phyloP scores from a whole-genome alignment of 352 stramenopile genomes.

The Pythium grandisporangium region DNA sequence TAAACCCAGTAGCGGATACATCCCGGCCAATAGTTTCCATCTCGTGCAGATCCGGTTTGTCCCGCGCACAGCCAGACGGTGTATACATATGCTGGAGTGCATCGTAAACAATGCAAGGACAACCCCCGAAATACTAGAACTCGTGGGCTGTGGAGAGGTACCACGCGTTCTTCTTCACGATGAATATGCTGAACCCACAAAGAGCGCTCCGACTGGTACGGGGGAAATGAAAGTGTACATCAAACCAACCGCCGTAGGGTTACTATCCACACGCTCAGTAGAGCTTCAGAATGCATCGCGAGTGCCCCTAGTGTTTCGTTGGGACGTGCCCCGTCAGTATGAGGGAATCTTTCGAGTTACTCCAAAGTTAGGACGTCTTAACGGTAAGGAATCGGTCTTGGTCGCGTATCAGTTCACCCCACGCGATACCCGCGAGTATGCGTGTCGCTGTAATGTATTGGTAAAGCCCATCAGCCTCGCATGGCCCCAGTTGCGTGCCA shows the following conservation, averaged over 20 bases:
- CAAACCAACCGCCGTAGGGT: conserved; percentile 76
- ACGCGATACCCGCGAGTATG: conserved; percentile 60
- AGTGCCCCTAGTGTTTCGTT: conserved; percentile 82
- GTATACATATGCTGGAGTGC: conserved; percentile 49
- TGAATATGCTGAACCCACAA: conserved; percentile 4
- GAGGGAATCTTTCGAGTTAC: conserved; percentile 52
- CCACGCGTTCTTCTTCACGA: conserved; percentile 41
- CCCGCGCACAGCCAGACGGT: conserved; percentile 32
- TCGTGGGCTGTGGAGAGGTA: conserved; percentile 43
- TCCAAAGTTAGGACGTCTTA: conserved; percentile 65
- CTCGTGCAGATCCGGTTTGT: conserved; percentile 76
- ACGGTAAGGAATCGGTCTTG: conserved; percentile 58
- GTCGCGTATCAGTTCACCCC: conserved; percentile 81
- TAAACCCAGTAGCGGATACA: conserved; percentile 58
- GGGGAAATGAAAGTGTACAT: conserved; percentile 54
- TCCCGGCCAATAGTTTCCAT: conserved; percentile 69
- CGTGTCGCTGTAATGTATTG: conserved; percentile 45
- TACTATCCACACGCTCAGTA: conserved; percentile 44
- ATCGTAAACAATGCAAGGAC: conserved; percentile 58
- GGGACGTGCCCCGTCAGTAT: conserved; percentile 51
- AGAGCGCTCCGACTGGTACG: conserved; percentile 1
- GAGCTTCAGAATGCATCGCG: conserved; percentile 71
- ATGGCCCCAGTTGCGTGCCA: too few relatives aligned
- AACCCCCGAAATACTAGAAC: conserved; percentile 42
- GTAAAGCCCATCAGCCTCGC: conserved; percentile 68